Evolutionary conservation across 306 rosid genomes (phyloP), one percentile per base, ranked within the genome.

Genomic region (Fagus sylvatica): DNA sequence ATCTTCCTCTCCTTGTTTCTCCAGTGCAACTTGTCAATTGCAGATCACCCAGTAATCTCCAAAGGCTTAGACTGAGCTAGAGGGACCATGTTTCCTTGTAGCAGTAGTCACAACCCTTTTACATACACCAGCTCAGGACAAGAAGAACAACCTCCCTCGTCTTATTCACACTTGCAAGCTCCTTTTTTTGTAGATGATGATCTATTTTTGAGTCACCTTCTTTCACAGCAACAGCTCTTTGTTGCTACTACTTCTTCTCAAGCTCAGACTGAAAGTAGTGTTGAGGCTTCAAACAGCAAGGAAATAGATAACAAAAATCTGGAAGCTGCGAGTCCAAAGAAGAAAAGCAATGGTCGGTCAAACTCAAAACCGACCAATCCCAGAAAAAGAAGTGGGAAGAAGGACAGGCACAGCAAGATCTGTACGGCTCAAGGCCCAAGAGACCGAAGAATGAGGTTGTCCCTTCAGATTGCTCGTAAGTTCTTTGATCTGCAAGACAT

Each of bases 401-500:
- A 88, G 62, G 89, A 85, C 73, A 77, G 91, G 40, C 91, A 88
- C 74, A 88, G 91, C 82, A 88, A 88, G 86, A 88, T 88, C 86
- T 78, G 65, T 74, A 88, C 91, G 1, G 89, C 88, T 3, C 85
- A 79, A 69, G 91, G 91, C 40, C 87, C 85, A 0, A 79, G 91
- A 72, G 91, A 85, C 49, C 64, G 91, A 22, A 64, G 91, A 65
- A 88, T 88, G 91, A 79, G 91, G 81, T 75, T 88, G 48, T 88
- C 91, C 2, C 86, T 88, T 54, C 88, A 79, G 59, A 79, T 85
- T 56, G 91, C 91, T 4, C 73, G 89, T 1, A 85, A 76, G 71
- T 88, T 88, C 86, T 88, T 88, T 42, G 86, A 85, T 83, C 86
- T 88, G 13, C 91, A 88, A 81, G 91, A 88, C 70, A 78, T 85